Base-by-base conservation (phyloP, 768 basidiomycete species). In the Panaeolus papilionaceus region DNA sequence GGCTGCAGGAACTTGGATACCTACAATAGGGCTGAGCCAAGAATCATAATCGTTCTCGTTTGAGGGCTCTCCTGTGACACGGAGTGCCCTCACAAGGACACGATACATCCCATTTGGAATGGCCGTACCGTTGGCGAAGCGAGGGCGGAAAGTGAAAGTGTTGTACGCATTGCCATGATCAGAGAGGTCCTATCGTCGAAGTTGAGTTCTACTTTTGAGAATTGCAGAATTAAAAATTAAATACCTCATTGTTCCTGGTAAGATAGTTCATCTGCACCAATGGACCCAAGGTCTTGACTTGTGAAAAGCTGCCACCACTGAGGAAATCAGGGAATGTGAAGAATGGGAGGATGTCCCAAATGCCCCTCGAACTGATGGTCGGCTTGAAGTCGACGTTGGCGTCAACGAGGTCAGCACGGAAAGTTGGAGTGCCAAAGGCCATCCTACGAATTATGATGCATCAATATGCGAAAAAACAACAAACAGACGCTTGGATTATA, bases 321-420 rank as follows among this genome's bases (percentile, higher is more conserved):
- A 76, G 72, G 2, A 71, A 68, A 23, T 74, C 75, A 7, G 82
- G 79, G 78, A 85, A 84, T 16, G 79, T 77, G 73, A 84, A 80
- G 70, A 78, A 75, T n/a, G 75, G 77, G 23, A 67, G 49, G 37
- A 44, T 63, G 18, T 64, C 61, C 33, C 66, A 66, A 47, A 47
- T 2, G 40, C 14, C 75, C 40, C 78, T 78, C n/a, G 73, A 72
- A 64, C 78, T 78, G 63, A 85, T 71, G 1, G 82, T 84, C 1
- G 81, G 77, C 5, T 69, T 77, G 68, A 88, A 74, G 20, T 80
- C 75, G 71, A 81, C 79, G 68, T 81, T 71, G 1, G 83, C 63
- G 37, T 76, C 75, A 0, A 88, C 87, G 14, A 89, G 80, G 69
- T 88, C 87, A 16, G 84, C 70, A 14, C 80, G 78, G 51, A 88